Base-by-base conservation (phyloP, 2,329 filamentous ascomycete species). In the Alternaria brassicae region DNA sequence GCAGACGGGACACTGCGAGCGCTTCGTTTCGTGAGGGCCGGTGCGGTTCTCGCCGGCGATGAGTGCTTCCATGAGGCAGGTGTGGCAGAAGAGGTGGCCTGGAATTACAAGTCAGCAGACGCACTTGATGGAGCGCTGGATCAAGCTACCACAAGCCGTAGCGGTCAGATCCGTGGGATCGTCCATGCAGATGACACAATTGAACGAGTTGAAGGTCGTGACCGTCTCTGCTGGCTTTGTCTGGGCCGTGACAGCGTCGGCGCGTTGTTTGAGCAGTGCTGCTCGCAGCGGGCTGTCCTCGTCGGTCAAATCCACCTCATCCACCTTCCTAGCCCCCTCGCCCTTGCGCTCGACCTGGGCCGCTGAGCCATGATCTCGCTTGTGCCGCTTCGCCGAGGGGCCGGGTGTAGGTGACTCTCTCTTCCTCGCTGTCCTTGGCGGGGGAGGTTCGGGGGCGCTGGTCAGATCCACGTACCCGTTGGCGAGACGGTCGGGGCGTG, bases 51-150 rank as follows among this genome's bases (percentile, higher is more conserved):
- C 85, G 41, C 82, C 82, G 25, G 82, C 83, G 37, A 84, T 84
- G 17, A 89, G 75, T n/a, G 85, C 84, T 69, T 87, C 84, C 50
- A 85, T 82, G 40, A 89, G 83, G 66, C 87, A 89, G 34, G 83
- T 83, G 66, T 89, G 86, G 71, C 87, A 89, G 73, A 88, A 89
- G 23, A 89, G 79, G 69, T 89, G 87, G 0, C 86, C 85, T 87
- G 56, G 1, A 2, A 2, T 34, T 36, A 3, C 0, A 8, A 2
- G 19, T 69, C 57, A 72, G 67, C 23, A 44, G 12, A 2, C 30
- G 12, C 12, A 34, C 10, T 34, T 2, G 12, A 8, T 36, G 32
- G 7, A 7, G n/a, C 6, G 19, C 17, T 15, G 27, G 15, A 15
- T n/a, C n/a, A 25, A 17, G 19, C 55, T 79, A 87, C 86, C 87